A percentile compares a stretch with the other conserved stretches of the same genome.
Evolutionary conservation across 768 basidiomycete genomes (phyloP).

Genomic region (Pilatotrama ljubarskyi): DNA sequence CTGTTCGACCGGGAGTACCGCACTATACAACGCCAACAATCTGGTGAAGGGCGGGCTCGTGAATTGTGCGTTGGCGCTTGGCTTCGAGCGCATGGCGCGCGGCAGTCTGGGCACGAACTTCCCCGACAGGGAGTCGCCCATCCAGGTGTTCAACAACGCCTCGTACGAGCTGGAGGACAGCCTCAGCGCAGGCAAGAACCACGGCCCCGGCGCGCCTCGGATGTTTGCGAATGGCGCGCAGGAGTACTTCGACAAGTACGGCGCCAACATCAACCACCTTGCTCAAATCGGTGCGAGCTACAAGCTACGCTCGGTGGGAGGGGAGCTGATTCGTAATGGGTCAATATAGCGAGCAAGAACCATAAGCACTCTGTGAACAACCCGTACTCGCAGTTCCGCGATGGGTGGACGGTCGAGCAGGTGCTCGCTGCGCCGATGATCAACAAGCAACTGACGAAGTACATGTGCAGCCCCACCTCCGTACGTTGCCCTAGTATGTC

Average conservation of each 20-base stretch:
- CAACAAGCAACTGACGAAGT: constrained; percentile 72
- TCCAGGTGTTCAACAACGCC: constrained; percentile 43
- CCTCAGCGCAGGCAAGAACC: constrained; percentile 51
- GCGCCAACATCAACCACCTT: constrained; percentile 63
- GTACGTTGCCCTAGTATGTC: constrained; percentile 36
- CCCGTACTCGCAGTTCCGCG: constrained; percentile 83
- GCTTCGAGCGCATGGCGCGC: constrained; percentile 83
- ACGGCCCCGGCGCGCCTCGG: constrained; percentile 68
- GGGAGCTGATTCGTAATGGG: not conserved
- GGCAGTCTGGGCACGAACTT: constrained; percentile 71
- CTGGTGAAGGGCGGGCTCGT: constrained; percentile 67
- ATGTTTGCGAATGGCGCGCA: constrained; percentile 73
- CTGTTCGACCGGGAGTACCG: constrained; percentile 80
- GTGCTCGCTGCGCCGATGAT: constrained; percentile 67
- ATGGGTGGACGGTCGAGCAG: constrained; percentile 75
- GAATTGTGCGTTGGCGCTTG: constrained; percentile 79
- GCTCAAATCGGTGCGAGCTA: constrained; percentile 68
- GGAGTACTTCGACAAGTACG: constrained; percentile 78
- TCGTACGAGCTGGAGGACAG: constrained; percentile 50
- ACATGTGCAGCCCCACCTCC: constrained; percentile 87
- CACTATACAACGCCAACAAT: constrained; percentile 72
- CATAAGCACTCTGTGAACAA: constrained; percentile 81
- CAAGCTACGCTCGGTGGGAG: not conserved
- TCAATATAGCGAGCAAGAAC: constrained; percentile 69
- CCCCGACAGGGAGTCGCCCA: constrained; percentile 52